Evolutionary conservation across 2,329 filamentous ascomycete species (phyloP).

Genomic region (Cordyceps militaris): DNA sequence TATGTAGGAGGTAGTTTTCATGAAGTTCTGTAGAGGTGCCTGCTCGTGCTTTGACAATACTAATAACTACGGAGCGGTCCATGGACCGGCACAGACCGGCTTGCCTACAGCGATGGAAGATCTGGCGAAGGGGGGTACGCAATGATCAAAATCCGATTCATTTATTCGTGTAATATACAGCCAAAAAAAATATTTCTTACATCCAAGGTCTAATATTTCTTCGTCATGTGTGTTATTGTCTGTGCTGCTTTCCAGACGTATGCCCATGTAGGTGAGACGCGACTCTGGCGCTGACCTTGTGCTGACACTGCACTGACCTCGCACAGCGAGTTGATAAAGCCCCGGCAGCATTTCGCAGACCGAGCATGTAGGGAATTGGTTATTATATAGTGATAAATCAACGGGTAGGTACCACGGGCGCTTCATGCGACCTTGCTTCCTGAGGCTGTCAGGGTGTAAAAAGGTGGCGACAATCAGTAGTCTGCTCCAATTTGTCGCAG

Average conservation of each 20-base stretch:
- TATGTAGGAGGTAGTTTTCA: too few species aligned
- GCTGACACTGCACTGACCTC: neutral
- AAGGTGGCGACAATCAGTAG: slow-evolving; percentile 21
- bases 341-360: neutral
- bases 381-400: neutral
- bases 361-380: too few species aligned
- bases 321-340: neutral
- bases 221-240: neutral
- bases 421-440: neutral
- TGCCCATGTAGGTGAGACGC: neutral
- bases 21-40: too few species aligned
- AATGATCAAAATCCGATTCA: neutral
- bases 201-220: neutral
- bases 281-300: neutral
- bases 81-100: neutral
- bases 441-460: slow-evolving; percentile 19
- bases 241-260: slow-evolving; percentile 9
- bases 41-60: too few species aligned
- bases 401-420: neutral
- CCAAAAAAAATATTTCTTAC: neutral
- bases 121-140: neutral
- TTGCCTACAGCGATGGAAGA: neutral
- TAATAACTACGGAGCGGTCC: too few species aligned
- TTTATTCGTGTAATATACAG: neutral
- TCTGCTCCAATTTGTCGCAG: slow-evolving; percentile 18